A percentile compares a stretch with the other conserved stretches of the same genome.
These are phyloP conservation scores for Stephania japonica DNA, from an alignment of 164 flowering plant species.

Conservation along the genomic window DNA sequence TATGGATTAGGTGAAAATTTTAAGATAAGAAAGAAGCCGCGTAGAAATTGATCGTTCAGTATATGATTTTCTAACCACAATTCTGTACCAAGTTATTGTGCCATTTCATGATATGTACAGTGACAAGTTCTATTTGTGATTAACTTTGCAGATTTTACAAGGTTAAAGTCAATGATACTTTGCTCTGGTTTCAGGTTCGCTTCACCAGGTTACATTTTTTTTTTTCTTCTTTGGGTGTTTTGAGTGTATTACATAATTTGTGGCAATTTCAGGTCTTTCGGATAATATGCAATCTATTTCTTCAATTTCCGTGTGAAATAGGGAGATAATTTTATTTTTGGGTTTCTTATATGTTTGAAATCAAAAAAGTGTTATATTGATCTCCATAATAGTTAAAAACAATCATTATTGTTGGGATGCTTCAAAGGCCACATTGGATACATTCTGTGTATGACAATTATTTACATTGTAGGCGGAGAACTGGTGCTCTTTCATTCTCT, in stretches of 20 bases:
- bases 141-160: constrained; percentile 60
- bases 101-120: neutral
- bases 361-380: too few species aligned
- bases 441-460: neutral
- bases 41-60: neutral
- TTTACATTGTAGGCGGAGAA: neutral
- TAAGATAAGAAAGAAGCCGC: neutral
- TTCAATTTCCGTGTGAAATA: neutral
- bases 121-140: neutral
- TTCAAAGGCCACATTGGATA: neutral
- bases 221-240: constrained; percentile 22
- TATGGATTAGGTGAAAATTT: neutral
- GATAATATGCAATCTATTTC: neutral
- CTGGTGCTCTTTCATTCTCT: too few species aligned
- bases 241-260: neutral
- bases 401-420: too few species aligned
- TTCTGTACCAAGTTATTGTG: neutral
- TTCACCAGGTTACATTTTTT: constrained; percentile 59
- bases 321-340: too few species aligned
- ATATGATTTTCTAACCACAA: neutral
- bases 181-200: constrained; percentile 99
- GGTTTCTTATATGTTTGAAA: too few species aligned
- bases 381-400: neutral
- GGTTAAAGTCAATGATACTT: constrained; percentile 56
- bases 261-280: neutral